Conservation (phyloP, 176 grass and related monocot species). For the Carex cristatella region DNA sequence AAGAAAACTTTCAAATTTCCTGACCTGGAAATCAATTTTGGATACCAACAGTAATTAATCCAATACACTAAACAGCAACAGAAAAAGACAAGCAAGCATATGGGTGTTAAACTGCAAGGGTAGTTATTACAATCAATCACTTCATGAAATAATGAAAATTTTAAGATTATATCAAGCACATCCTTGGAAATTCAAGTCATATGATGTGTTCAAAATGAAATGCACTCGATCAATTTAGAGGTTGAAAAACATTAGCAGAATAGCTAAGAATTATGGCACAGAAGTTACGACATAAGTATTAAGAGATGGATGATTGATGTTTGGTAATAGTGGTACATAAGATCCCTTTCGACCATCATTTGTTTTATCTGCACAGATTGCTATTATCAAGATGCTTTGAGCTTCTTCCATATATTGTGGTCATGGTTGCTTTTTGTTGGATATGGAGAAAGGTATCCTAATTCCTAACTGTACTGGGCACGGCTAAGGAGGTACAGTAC, state of each 20-base stretch:
- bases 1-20: conserved; percentile 23
- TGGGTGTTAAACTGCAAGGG: neutral
- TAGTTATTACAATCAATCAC: neutral
- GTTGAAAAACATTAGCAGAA: neutral
- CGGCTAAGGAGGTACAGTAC: neutral
- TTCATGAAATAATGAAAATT: neutral
- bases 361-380: neutral
- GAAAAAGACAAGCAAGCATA: neutral
- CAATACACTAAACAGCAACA: neutral
- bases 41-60: neutral
- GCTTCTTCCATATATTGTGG: neutral
- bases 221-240: neutral
- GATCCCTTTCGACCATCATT: neutral
- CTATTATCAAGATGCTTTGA: neutral
- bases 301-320: neutral
- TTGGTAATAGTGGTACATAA: no score
- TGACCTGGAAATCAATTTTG: neutral
- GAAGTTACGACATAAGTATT: neutral
- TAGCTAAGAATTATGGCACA: neutral
- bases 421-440: neutral
- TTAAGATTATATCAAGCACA: neutral
- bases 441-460: neutral
- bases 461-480: neutral
- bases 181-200: neutral
- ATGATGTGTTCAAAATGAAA: neutral